Evolutionary conservation across 148 eudicot species (phyloP).

Genomic region (Silene conica): DNA sequence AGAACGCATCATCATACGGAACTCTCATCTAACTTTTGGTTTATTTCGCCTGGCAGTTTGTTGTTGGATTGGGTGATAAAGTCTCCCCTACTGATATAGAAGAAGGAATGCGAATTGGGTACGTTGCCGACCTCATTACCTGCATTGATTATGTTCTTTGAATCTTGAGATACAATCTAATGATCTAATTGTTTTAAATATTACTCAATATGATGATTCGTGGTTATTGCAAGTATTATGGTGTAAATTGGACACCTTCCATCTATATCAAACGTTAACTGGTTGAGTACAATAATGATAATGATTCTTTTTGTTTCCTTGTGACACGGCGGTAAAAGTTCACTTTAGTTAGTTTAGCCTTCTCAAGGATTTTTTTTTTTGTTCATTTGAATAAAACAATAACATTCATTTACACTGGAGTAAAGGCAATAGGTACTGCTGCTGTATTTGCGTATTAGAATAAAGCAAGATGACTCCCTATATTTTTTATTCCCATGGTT

Average conservation of each 20-base stretch:
- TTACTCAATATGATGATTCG: neutral
- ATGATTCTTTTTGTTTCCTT: neutral
- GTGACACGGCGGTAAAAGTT: too few species aligned
- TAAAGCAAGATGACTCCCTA: too few species aligned
- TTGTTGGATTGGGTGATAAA: slow-evolving; percentile 97
- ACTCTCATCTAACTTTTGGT: slow-evolving; percentile 18
- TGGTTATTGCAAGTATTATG: neutral
- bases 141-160: neutral
- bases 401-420: too few species aligned
- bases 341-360: too few species aligned
- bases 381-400: neutral
- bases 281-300: too few species aligned
- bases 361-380: too few species aligned
- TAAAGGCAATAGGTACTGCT: too few species aligned
- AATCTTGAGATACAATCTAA: neutral
- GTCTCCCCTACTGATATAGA: slow-evolving; percentile 99
- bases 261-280: too few species aligned
- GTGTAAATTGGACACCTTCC: neutral
- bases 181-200: neutral
- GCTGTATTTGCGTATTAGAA: too few species aligned
- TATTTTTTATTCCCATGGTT: too few species aligned
- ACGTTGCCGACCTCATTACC: slow-evolving; percentile 21
- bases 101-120: slow-evolving; percentile 99
- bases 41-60: slow-evolving; percentile 54
- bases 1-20: neutral